These are phyloP conservation scores for Perilla frutescens DNA, from an alignment of 257 asterid species.

Conservation along the genomic window DNA sequence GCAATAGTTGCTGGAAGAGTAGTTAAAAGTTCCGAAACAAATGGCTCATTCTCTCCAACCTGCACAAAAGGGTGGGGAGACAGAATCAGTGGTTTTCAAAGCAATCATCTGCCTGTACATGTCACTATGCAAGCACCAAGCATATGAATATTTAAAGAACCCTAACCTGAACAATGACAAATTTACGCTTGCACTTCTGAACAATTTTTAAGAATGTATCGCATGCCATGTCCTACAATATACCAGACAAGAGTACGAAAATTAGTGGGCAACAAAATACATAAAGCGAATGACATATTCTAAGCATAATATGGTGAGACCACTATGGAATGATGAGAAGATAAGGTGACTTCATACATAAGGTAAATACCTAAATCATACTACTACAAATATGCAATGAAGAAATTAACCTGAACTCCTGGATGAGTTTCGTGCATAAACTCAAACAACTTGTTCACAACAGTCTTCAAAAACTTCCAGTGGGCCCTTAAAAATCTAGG, in stretches of 20 bases:
- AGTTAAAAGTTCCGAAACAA: slow-evolving; percentile 90
- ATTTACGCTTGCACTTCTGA: slow-evolving; percentile 98
- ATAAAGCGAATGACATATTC: neutral
- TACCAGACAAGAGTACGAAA: slow-evolving; percentile 24
- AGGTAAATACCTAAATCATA: slow-evolving; percentile 11
- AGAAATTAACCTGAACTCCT: slow-evolving; percentile 88
- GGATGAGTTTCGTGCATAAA: slow-evolving; percentile 99
- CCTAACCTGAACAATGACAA: slow-evolving; percentile 82
- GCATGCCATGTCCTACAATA: slow-evolving; percentile 93
- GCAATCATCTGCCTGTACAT: slow-evolving; percentile 15
- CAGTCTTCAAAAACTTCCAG: slow-evolving; percentile 99
- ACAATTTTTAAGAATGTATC: slow-evolving; percentile 98
- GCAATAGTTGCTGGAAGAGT: slow-evolving; percentile 83
- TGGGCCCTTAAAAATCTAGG: slow-evolving; percentile 99
- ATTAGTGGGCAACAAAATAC: slow-evolving; percentile 4
- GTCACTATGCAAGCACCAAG: neutral
- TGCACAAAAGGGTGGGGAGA: slow-evolving; percentile 43
- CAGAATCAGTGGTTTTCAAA: slow-evolving; percentile 8
- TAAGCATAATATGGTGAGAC: neutral
- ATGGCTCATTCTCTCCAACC: slow-evolving; percentile 97
- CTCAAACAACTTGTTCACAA: slow-evolving; percentile 96
- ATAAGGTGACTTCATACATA: neutral
- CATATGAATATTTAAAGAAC: neutral
- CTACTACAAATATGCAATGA: slow-evolving; percentile 15
- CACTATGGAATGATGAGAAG: slow-evolving; percentile 16